Evolutionary conservation across 179 eudicot species (phyloP), one percentile per base, ranked within the genome.

Genomic region (Silene vulgaris): DNA sequence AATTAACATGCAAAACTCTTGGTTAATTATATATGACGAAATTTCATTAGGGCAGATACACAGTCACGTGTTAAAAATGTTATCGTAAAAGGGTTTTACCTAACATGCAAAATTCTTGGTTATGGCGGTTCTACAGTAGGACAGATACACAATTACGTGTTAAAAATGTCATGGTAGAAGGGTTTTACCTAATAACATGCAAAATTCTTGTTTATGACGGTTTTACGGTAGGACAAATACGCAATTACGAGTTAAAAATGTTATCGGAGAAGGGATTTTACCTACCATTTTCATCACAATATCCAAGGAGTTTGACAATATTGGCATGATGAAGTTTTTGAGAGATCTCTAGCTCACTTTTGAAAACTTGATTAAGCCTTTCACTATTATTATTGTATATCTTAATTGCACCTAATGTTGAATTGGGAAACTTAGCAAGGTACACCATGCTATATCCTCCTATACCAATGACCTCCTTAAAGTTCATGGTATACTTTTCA

Each of bases 401-500:
- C 66, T 88, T 88, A 17, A 86, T 77, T 28, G 90, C 90, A 16
- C 81, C 86, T 1, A 81, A 74, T 14, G 80, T 56, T 52, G 80
- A 62, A 66, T 80, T 61, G 43, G 82, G 76, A 23, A 81, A 72
- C 35, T 79, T 66, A 59, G 86, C 88, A 70, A 83, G 78, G 81
- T 85, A 85, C 1, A 85, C 88, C 1, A 78, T 85, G 72, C 88
- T 85, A 60, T 74, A 85, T 12, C 88, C 88, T 67, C 88, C 88
- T 26, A 85, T 74, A 69, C 88, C 88, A 69, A 85, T 83, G 28
- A 83, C 88, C 52, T 81, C 78, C 67, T 73, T 78, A 71, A 85
- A 85, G 14, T 73, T 83, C 83, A 29, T 40, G 0, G 85, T 85
- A 72, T 77, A 62, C 14, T 9, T 75, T 75, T 85, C 81, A 7